These are phyloP conservation scores for Alternaria arbusti DNA, from an alignment of 2,329 filamentous ascomycete genomes.

Conservation along the genomic window DNA sequence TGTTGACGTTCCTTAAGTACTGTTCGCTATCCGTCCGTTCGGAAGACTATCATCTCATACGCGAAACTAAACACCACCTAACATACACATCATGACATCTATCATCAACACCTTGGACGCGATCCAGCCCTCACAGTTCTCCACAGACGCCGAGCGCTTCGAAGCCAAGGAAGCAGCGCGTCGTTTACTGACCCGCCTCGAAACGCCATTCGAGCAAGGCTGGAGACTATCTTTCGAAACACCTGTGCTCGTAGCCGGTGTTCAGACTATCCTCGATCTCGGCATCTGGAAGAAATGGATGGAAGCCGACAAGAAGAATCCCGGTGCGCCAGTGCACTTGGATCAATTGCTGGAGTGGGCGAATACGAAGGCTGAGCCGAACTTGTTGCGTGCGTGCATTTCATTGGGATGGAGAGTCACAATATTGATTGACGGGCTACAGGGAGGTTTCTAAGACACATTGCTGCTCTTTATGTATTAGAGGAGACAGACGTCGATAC, in stretches of 20 bases:
- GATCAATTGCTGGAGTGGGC: constrained; percentile 4
- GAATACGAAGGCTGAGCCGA: neutral
- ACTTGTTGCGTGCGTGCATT: neutral
- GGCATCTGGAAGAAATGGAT: constrained; percentile 10
- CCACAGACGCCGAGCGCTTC: neutral
- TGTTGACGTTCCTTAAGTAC: neutral
- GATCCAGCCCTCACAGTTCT: neutral
- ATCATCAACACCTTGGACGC: neutral
- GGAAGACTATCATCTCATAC: neutral
- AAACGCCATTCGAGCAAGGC: constrained; percentile 5
- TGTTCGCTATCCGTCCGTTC: neutral
- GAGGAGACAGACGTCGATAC: constrained; percentile 2
- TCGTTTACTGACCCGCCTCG: constrained; percentile 1
- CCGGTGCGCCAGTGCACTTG: neutral
- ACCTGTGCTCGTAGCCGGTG: constrained; percentile 1
- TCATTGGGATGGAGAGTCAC: no score
- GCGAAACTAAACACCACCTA: neutral
- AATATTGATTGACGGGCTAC: neutral
- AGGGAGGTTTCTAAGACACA: constrained; percentile 1
- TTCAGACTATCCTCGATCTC: neutral
- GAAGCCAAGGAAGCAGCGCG: constrained; percentile 8
- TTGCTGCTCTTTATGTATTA: constrained; percentile 5
- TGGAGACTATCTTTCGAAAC: constrained; percentile 7
- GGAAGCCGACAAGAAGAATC: neutral
- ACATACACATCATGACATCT: neutral